Percentiles rank a stretch among this genome's conserved stretches.
These are phyloP conservation scores for Juglanconis oblonga DNA, from an alignment of 2,329 filamentous ascomycete genomes.

Conservation along the genomic window DNA sequence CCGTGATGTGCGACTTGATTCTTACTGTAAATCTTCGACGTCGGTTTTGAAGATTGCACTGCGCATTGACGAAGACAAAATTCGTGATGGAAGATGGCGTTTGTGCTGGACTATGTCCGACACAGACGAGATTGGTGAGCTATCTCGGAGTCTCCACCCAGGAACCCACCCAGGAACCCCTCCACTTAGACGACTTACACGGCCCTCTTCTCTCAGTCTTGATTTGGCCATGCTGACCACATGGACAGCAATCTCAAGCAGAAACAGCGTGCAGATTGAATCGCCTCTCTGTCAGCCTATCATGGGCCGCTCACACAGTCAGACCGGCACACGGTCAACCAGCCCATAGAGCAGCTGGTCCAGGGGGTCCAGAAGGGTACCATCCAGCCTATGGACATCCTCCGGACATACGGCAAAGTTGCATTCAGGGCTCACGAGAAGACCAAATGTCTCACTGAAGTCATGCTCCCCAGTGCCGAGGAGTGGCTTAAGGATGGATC, in stretches of 20 bases:
- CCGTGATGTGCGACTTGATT: too few relatives aligned
- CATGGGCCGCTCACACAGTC: conserved; percentile 57
- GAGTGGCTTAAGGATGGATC: conserved; percentile 57
- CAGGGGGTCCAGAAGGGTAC: conserved; percentile 69
- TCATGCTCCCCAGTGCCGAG: conserved; percentile 77
- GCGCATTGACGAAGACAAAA: conserved; percentile 19
- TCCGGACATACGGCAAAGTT: too few relatives aligned
- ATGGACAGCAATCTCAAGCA: conserved; percentile 71
- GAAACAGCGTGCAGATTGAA: conserved; percentile 65
- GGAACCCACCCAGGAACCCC: not conserved
- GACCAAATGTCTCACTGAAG: conserved; percentile 88
- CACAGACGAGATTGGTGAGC: conserved; percentile 71
- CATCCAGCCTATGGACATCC: too few relatives aligned
- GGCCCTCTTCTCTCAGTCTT: too few relatives aligned
- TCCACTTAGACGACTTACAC: conserved; percentile 1
- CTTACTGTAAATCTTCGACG: too few relatives aligned
- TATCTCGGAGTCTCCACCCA: not conserved
- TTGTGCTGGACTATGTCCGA: conserved; percentile 59
- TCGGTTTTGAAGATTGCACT: not conserved
- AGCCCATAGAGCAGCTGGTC: conserved; percentile 76
- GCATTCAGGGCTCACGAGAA: conserved; percentile 79
- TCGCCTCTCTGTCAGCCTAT: conserved; percentile 68
- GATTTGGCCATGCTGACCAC: conserved; percentile 27
- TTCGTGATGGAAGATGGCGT: conserved; percentile 28
- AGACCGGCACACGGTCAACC: conserved; percentile 67